Evolutionary conservation across 129 eudicot genomes (phyloP), one percentile per base, ranked within the genome.

Genomic region (sunflower (Helianthus annuus)): DNA sequence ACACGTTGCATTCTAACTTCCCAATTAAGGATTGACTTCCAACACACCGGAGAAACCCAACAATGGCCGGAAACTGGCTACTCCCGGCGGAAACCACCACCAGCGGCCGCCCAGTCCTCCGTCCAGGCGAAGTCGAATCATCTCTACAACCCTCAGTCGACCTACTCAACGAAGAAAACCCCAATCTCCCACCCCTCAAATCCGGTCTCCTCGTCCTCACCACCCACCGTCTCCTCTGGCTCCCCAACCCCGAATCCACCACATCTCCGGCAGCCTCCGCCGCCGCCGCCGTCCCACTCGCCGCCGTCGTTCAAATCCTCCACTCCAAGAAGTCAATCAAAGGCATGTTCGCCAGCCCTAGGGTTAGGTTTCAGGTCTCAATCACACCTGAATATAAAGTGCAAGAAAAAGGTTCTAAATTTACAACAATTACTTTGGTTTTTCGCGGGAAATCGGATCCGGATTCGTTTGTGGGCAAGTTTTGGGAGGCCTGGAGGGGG

Each of bases 401-500:
- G 12, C 77, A 79, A 8, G 75, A 63, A 45, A 79, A 63, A 0
- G 94, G 88, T 2, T 27, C 58, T 0, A 79, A 66, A 48, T 76
- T 88, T 1, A 22, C 45, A 14, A 85, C 78, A 32, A 68, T 95
- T 17, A 90, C 91, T 1, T 81, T 90, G 53, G 83, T 88, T 42
- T 65, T 91, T 75, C 85, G 96, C 76, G 96, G 89, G 10, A 94
- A 90, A 49, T 69, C 83, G 15, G 95, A 90, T 55, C 85, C 84
- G 0, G 99, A 95, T 70, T 67, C 84, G 70, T 88, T 90, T 76
- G 53, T 86, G 22, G 89, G 46, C 36, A 95, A 88, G 73, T 78
- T 95, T 48, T 86, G 89, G 91, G 99, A 90, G 62, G 91, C 89
- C 0, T 90, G 96, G 96, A 85, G 91, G 63, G 92, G 81, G 27